Conservation (phyloP, 2,329 filamentous ascomycete species). For the Exophiala bonariae region DNA sequence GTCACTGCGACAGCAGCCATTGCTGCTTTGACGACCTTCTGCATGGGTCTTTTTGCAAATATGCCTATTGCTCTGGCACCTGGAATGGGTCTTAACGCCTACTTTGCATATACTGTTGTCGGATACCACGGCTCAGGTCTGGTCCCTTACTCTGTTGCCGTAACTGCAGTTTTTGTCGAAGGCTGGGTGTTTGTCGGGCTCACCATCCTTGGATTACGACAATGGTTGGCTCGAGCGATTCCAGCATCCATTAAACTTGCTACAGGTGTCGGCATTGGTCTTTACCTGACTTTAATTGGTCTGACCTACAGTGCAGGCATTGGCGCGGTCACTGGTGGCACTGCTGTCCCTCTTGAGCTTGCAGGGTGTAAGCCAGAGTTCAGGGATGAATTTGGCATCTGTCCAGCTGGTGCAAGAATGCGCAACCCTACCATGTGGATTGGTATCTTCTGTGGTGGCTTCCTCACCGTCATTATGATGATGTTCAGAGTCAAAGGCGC, state of each 20-base stretch:
- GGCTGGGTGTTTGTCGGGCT: slow-evolving; percentile 81
- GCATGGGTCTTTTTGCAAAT: slow-evolving; percentile 80
- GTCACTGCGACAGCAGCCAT: slow-evolving; percentile 86
- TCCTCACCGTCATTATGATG: slow-evolving; percentile 78
- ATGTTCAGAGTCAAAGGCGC: slow-evolving; percentile 85
- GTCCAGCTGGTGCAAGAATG: slow-evolving; percentile 70
- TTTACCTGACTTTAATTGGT: slow-evolving; percentile 69
- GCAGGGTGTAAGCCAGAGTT: slow-evolving; percentile 68
- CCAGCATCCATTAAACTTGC: slow-evolving; percentile 84
- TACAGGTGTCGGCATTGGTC: slow-evolving; percentile 79
- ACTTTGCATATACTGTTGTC: slow-evolving; percentile 80
- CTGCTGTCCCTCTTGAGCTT: slow-evolving; percentile 68
- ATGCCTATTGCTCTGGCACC: slow-evolving; percentile 72
- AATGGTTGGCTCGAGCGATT: slow-evolving; percentile 83
- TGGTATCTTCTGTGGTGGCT: slow-evolving; percentile 81
- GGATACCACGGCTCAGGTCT: slow-evolving; percentile 72
- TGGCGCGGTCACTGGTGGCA: slow-evolving; percentile 71
- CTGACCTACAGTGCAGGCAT: slow-evolving; percentile 80
- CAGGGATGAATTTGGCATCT: slow-evolving; percentile 52
- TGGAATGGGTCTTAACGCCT: slow-evolving; percentile 82
- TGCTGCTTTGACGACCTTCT: slow-evolving; percentile 74
- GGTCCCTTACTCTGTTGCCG: slow-evolving; percentile 72
- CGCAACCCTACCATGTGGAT: slow-evolving; percentile 82
- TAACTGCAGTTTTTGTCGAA: slow-evolving; percentile 87
- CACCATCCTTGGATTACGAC: slow-evolving; percentile 76